Base-by-base conservation (phyloP, 2,329 filamentous ascomycete species). In the Diaporthe vexans region DNA sequence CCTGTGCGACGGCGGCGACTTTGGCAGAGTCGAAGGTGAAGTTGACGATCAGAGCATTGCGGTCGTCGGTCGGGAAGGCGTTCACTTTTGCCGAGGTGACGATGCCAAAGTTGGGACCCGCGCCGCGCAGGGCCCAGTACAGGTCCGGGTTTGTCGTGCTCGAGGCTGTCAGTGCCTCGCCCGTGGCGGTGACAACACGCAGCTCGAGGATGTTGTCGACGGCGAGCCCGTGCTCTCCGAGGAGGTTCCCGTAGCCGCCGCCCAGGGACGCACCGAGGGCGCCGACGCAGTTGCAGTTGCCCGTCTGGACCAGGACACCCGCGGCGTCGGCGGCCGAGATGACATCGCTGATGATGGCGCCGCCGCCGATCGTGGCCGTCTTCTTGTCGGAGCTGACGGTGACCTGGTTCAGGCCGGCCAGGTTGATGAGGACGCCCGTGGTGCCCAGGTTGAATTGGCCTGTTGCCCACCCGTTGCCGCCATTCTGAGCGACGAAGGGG, bases 21-120 rank as follows among this genome's bases (percentile, higher is more conserved):
- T 87, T 83, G 61, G 86, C 83, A 37, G 84, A 84, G n/a, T 78
- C 81, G 77, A 86, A 87, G 33, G 81, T 81, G 70, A 86, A 75
- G 17, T 43, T n/a, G 7, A 70, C 68, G 1, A 82, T 85, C 67
- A 84, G 81, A 63, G 84, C 82, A 8, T 84, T 83, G 79, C 82
- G 86, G 67, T 81, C 79, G 35, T 74, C 75, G 77, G 81, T 70
- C 67, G 79, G 79, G 46, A 79, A 80, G 71, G 87, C 83, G 76
- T 87, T 88, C 67, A 89, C 84, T 78, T 87, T 86, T 24, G 85
- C 78, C 4, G 84, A 84, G 1, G 86, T 89, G 21, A 91, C 86
- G 71, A 91, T 85, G 54, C 89, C 89, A 74, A 91, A 91, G 79
- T 91, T 91, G 74, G 90, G 87, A 0, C 89, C 89, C 2, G 89